A percentile compares a stretch with the other conserved stretches of the same genome.
phyloP scores from a whole-genome alignment of 202 grass and related monocot genomes.

The Brachypodium distachyon region DNA sequence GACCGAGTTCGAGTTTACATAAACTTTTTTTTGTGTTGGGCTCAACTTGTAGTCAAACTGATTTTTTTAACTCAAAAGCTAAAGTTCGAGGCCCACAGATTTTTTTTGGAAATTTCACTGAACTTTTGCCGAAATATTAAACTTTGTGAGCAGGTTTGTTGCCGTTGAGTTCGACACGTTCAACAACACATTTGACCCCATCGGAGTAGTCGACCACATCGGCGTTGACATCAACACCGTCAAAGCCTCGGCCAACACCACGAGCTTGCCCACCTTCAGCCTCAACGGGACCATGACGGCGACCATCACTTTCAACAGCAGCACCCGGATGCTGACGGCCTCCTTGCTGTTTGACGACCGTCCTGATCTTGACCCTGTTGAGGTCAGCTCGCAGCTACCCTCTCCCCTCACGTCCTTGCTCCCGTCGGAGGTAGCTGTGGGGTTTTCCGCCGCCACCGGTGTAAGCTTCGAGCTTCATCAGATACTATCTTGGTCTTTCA shows the following conservation, averaged over 20 bases:
- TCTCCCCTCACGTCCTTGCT: not conserved
- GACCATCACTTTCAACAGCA: not conserved
- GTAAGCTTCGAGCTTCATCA: not conserved
- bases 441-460: conserved; percentile 25
- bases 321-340: not conserved
- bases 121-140: too few relatives aligned
- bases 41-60: too few relatives aligned
- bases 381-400: not conserved
- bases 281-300: not conserved
- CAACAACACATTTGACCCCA: not conserved
- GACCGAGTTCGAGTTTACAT: too few relatives aligned
- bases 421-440: conserved; percentile 19
- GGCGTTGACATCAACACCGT: conserved; percentile 34
- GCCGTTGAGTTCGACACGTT: conserved; percentile 50
- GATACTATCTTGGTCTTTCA: conserved; percentile 38
- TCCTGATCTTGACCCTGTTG: not conserved
- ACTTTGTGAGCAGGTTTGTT: too few relatives aligned
- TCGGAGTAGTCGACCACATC: not conserved
- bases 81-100: too few relatives aligned
- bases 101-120: too few relatives aligned
- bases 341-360: not conserved
- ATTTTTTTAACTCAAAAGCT: too few relatives aligned
- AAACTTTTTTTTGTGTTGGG: too few relatives aligned
- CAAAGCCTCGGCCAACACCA: not conserved
- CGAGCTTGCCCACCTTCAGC: not conserved